Evolutionary conservation across 371 early-diverging fungal genomes (phyloP).

Genomic region (Mortierella sp.): DNA sequence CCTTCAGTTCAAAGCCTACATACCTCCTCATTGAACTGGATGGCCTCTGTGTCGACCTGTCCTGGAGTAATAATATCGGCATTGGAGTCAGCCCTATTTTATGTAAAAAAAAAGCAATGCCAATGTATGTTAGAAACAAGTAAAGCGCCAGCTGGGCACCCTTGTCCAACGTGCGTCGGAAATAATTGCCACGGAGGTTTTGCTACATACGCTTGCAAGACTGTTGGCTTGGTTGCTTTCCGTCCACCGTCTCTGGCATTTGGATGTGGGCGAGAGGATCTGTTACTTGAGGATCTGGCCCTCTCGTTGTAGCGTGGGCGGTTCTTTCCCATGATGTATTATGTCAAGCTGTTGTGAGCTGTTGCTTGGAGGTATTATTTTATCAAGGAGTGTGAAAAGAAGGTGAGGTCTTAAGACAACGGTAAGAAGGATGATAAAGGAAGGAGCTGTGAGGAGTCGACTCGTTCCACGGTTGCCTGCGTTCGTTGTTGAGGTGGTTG

Average conservation of each 20-base stretch:
- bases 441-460: not conserved
- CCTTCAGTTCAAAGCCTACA: not conserved
- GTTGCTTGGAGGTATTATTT: not conserved
- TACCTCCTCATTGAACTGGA: constrained; percentile 42
- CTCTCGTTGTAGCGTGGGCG: constrained; percentile 73
- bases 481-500: not conserved
- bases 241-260: constrained; percentile 68
- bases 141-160: not conserved
- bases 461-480: not conserved
- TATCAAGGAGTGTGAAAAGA: not conserved
- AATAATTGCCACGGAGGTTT: not conserved
- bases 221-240: constrained; percentile 35
- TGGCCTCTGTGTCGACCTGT: constrained; percentile 22
- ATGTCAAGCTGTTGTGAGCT: not conserved
- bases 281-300: constrained; percentile 62
- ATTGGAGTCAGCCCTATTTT: constrained; percentile 55
- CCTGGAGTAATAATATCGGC: constrained; percentile 61
- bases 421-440: not conserved
- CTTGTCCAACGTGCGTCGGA: not conserved
- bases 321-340: constrained; percentile 67
- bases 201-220: constrained; percentile 25
- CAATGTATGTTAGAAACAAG: not conserved
- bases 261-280: constrained; percentile 63
- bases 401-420: not conserved
- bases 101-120: not conserved